Evolutionary conservation across 2,329 filamentous ascomycete genomes (phyloP).

Genomic region (Fusarium sp.): DNA sequence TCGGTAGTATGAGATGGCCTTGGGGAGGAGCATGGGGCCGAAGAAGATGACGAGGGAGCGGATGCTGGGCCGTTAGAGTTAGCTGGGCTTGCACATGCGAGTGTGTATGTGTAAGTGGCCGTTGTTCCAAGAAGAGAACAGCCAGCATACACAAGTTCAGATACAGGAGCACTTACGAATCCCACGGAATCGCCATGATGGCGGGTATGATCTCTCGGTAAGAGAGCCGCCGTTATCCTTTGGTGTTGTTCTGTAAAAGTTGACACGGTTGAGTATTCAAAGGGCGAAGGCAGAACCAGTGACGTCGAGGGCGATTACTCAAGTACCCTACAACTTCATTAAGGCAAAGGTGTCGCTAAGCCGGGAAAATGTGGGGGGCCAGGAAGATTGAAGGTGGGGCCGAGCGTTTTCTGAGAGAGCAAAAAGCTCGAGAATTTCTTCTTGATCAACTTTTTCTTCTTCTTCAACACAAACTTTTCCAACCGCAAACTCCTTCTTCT

Average conservation of each 20-base stretch:
- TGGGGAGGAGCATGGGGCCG: conserved; percentile 78
- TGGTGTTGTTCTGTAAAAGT: conserved; percentile 9
- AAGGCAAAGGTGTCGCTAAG: conserved; percentile 29
- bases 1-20: conserved; percentile 73
- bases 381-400: conserved; percentile 30
- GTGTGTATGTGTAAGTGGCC: conserved; percentile 16
- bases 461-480: conserved; percentile 19
- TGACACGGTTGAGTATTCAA: conserved; percentile 28
- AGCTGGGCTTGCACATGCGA: conserved; percentile 9
- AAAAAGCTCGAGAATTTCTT: conserved; percentile 32
- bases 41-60: conserved; percentile 71
- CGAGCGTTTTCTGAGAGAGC: conserved; percentile 3
- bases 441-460: conserved; percentile 10
- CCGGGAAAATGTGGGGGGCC: conserved; percentile 17
- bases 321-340: conserved; percentile 9
- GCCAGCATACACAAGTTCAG: not conserved
- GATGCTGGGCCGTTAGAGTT: conserved; percentile 53
- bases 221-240: not conserved
- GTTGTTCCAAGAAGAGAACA: not conserved
- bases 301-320: conserved; percentile 35
- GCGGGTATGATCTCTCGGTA: conserved; percentile 1
- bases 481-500: not conserved
- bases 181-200: conserved; percentile 46
- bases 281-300: conserved; percentile 29
- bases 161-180: conserved; percentile 38